A percentile compares a stretch with the other conserved stretches of the same genome.
Conservation (phyloP, 108 stramenopile species). For the Asterionellopsis glacialis region DNA sequence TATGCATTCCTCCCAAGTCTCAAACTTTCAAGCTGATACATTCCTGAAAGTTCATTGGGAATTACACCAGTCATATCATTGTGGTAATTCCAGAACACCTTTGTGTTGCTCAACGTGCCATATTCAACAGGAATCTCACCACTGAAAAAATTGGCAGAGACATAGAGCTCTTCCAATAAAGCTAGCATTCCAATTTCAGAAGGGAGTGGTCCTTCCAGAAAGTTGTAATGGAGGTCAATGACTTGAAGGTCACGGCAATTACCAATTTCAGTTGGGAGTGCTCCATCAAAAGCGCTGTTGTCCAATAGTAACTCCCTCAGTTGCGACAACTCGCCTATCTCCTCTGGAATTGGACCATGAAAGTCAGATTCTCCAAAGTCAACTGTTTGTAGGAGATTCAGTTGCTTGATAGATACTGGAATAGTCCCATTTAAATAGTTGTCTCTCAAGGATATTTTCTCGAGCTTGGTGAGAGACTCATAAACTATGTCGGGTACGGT, state of each 20-base stretch:
- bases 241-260: neutral
- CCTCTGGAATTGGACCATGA: neutral
- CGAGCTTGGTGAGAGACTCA: too few species aligned
- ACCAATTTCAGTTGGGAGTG: conserved; percentile 4
- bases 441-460: too few species aligned
- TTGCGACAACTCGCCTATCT: neutral
- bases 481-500: too few species aligned
- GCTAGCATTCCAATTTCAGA: neutral
- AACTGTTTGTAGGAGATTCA: too few species aligned
- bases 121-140: conserved; percentile 14
- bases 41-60: conserved; percentile 34
- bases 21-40: neutral
- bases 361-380: neutral
- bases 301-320: neutral
- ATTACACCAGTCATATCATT: conserved; percentile 51
- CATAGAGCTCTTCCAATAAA: neutral
- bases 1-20: conserved; percentile 15
- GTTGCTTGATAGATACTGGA: too few species aligned
- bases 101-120: conserved; percentile 24
- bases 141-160: neutral
- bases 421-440: too few species aligned
- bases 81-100: conserved; percentile 10
- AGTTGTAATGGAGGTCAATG: conserved; percentile 4
- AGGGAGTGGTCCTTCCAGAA: conserved; percentile 3
- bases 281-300: neutral